Evolutionary conservation across 805 yeast species (phyloP).

Genomic region (Saturnispora galanensis): DNA sequence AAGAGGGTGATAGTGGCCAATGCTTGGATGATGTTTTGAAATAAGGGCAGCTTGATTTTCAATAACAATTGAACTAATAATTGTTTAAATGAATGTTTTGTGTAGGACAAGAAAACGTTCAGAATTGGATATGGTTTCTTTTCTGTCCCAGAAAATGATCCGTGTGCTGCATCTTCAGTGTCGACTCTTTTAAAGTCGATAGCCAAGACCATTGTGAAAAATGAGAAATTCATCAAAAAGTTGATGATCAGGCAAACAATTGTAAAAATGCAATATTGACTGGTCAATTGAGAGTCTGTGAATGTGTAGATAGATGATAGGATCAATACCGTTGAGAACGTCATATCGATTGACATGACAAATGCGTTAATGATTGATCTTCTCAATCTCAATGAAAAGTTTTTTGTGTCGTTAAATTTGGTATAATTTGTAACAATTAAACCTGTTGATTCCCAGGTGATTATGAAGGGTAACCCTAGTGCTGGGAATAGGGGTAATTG

Average conservation of each 20-base stretch:
- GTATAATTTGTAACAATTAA: not conserved
- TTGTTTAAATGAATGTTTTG: conserved; percentile 12
- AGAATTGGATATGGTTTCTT: not conserved
- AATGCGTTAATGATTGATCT: conserved; percentile 7
- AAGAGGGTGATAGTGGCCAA: conserved; percentile 19
- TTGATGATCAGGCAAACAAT: conserved; percentile 44
- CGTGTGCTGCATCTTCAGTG: too few relatives aligned
- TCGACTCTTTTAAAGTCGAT: conserved; percentile 48
- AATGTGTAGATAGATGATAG: not conserved
- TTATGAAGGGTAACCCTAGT: conserved; percentile 13
- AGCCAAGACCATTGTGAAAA: conserved; percentile 52
- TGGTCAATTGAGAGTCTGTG: conserved; percentile 5
- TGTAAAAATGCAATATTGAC: conserved; percentile 37
- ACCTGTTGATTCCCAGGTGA: not conserved
- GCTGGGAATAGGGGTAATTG: conserved; percentile 24
- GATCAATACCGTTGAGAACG: not conserved
- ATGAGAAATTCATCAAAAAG: conserved; percentile 53
- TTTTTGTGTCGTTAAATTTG: not conserved
- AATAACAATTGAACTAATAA: conserved; percentile 25
- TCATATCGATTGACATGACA: conserved; percentile 1
- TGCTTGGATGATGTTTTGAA: conserved; percentile 26
- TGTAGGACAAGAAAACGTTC: not conserved
- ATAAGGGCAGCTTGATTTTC: conserved; percentile 30
- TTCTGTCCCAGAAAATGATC: too few relatives aligned
- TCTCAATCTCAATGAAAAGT: conserved; percentile 4